These are phyloP conservation scores for Hymenoscyphus albidus DNA, from an alignment of 2,329 filamentous ascomycete genomes.

Conservation along the genomic window DNA sequence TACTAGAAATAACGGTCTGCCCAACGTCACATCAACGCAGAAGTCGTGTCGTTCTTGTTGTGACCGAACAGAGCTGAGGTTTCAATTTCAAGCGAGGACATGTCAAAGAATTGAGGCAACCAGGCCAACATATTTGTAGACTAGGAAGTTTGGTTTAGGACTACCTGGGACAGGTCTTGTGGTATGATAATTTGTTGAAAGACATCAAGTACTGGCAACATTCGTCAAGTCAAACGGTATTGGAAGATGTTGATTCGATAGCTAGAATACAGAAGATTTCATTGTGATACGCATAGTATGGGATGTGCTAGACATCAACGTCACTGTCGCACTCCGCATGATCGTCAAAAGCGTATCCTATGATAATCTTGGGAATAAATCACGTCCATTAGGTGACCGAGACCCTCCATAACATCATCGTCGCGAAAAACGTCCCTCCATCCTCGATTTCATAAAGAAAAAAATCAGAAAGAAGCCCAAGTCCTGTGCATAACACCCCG, in stretches of 20 bases:
- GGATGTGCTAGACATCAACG: constrained; percentile 26
- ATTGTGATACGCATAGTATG: constrained; percentile 27
- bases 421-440: constrained; percentile 12
- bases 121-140: neutral
- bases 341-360: constrained; percentile 24
- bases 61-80: neutral
- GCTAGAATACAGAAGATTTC: constrained; percentile 34
- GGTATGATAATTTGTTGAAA: neutral
- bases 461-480: constrained; percentile 13
- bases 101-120: neutral
- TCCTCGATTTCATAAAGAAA: constrained; percentile 18
- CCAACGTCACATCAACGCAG: neutral
- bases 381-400: constrained; percentile 23
- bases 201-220: neutral
- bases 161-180: no score
- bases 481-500: constrained; percentile 27
- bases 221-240: no score
- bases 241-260: constrained; percentile 13
- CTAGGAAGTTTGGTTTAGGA: no score
- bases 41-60: neutral
- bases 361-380: constrained; percentile 26
- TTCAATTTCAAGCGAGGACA: neutral
- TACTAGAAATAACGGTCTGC: constrained; percentile 1
- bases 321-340: constrained; percentile 22
- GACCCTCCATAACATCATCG: constrained; percentile 30